Base-by-base conservation (phyloP, 257 asterid genomes). In the Paraleonurus japonicus region DNA sequence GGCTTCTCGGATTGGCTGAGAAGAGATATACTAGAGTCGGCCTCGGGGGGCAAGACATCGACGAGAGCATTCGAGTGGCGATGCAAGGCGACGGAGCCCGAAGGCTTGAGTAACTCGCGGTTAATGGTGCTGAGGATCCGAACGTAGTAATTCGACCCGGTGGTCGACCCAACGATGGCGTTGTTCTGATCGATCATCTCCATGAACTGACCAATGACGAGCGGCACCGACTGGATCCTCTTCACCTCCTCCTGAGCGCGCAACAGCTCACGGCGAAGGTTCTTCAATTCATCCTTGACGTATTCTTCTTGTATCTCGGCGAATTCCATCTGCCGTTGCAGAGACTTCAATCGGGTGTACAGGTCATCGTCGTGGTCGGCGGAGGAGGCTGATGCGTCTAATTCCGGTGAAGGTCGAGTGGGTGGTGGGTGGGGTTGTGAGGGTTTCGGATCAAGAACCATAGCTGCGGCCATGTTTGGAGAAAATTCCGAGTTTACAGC, bases 221-320 rank as follows among this genome's bases (percentile, higher is more conserved):
- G 90, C 20, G 96, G 97, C 63, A 88, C 97, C 47, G 96, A 90
- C 15, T 88, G 97, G 77, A 88, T 88, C 88, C 97, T 85, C 85
- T 87, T 88, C 9, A 90, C 96, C 78, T 90, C 97, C 75, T 90
- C 97, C 81, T 90, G 94, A 15, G 97, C 94, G 3, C 97, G 87
- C 12, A 90, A 78, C 35, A 82, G 92, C 77, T 90, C 96, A 15
- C 97, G 95, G 55, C 94, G 92, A 61, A 90, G 97, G 73, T 90
- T 88, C 37, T 90, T 90, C 64, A 84, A 84, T 61, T 90, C 97
- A 24, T 90, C 96, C 53, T 90, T 90, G 33, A 88, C 92, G 73
- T 90, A 90, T 45, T 90, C 97, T 23, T 90, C 94, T 60, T 88
- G 94, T 51, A 90, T 88, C 62, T 90, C 97, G 54, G 78, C 76